Conservation (phyloP, 2,329 filamentous ascomycete genomes). For the Aspergillus puulaauensis region DNA sequence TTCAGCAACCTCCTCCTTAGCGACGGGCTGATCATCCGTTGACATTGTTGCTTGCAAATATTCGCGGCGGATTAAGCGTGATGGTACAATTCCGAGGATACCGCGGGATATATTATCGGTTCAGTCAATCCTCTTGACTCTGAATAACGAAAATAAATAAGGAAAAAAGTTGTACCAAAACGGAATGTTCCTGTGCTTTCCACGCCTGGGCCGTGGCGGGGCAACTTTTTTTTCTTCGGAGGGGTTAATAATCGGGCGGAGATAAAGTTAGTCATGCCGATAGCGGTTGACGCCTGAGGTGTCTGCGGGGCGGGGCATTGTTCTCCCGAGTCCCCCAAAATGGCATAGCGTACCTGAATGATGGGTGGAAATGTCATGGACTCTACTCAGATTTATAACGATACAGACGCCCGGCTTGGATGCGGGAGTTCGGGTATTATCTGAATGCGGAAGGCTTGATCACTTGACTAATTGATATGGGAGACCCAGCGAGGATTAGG, state of each 20-base stretch:
- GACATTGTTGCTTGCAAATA: slow-evolving; percentile 25
- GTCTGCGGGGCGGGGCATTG: neutral
- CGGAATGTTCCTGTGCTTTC: slow-evolving; percentile 34
- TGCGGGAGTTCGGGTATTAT: neutral
- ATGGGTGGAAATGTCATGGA: neutral
- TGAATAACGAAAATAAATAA: neutral
- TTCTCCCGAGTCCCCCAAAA: neutral
- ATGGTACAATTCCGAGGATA: neutral
- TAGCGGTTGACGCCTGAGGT: neutral
- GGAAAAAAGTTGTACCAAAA: slow-evolving; percentile 21
- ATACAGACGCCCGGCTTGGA: neutral
- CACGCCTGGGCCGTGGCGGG: slow-evolving; percentile 22
- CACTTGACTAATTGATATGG: slow-evolving; percentile 25
- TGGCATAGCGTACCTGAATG: neutral
- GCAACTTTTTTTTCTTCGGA: slow-evolving; percentile 25
- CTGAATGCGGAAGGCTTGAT: neutral
- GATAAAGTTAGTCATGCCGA: slow-evolving; percentile 20
- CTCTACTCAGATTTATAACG: neutral
- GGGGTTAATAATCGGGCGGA: slow-evolving; percentile 15
- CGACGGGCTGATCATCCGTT: slow-evolving; percentile 18
- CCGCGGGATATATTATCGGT: neutral
- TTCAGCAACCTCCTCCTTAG: slow-evolving; percentile 21
- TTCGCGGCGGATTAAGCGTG: neutral
- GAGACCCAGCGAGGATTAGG: slow-evolving; percentile 20
- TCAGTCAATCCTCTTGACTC: neutral